phyloP scores from a whole-genome alignment of 176 grass and related monocot species.

The Avena eriantha region DNA sequence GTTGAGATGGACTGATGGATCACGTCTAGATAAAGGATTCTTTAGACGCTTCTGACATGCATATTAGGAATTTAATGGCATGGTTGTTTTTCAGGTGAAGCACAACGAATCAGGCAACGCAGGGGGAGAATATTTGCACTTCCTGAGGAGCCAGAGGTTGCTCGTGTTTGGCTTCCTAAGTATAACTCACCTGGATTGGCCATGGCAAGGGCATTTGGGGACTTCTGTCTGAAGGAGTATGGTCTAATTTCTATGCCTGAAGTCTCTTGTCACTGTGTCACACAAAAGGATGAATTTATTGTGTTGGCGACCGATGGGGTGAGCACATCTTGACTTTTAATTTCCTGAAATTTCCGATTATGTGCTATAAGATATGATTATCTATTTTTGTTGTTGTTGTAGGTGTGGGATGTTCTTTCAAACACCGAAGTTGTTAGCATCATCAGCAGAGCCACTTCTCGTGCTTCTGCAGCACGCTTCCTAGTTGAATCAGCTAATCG shows the following conservation, averaged over 20 bases:
- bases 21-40: neutral
- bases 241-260: slow-evolving; percentile 87
- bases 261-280: slow-evolving; percentile 59
- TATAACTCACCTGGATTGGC: slow-evolving; percentile 81
- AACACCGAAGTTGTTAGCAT: slow-evolving; percentile 75
- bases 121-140: slow-evolving; percentile 93
- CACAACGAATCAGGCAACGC: slow-evolving; percentile 69
- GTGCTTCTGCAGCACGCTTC: slow-evolving; percentile 57
- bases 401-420: slow-evolving; percentile 92
- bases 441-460: slow-evolving; percentile 59
- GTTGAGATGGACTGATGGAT: neutral
- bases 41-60: neutral
- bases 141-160: slow-evolving; percentile 78
- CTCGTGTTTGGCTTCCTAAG: slow-evolving; percentile 88
- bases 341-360: neutral
- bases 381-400: neutral
- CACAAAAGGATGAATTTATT: slow-evolving; percentile 76
- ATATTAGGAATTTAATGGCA: neutral
- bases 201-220: slow-evolving; percentile 93
- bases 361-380: slow-evolving; percentile 19
- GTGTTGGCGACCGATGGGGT: slow-evolving; percentile 90
- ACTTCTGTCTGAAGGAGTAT: slow-evolving; percentile 90
- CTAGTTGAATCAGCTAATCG: slow-evolving; percentile 67
- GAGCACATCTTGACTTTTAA: slow-evolving; percentile 27
- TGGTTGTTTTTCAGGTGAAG: slow-evolving; percentile 67